Percentiles rank a stretch among this genome's conserved stretches.
phyloP scores from a whole-genome alignment of 2,329 filamentous ascomycete genomes.

The Hypoxylon sp. region DNA sequence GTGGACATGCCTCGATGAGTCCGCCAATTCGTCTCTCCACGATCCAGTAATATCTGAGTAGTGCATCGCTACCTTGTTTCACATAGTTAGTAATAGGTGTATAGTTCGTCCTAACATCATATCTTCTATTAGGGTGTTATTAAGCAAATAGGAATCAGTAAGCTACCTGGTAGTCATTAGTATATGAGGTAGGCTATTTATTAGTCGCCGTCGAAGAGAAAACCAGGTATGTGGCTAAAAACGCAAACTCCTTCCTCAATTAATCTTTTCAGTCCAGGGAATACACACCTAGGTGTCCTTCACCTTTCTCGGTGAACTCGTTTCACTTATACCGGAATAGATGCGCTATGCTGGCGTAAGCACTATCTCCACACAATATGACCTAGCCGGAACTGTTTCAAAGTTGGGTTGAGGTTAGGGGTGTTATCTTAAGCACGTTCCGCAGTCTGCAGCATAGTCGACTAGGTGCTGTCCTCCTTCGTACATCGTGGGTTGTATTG shows the following conservation, averaged over 20 bases:
- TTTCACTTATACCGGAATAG: conserved; percentile 13
- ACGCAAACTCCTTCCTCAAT: background rate
- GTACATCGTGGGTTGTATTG: background rate
- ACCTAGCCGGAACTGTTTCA: conserved; percentile 5
- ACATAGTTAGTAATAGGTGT: conserved; percentile 4
- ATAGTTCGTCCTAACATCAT: background rate
- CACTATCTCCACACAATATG: conserved; percentile 10
- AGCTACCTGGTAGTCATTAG: background rate
- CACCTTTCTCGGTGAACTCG: conserved; percentile 7
- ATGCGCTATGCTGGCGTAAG: conserved; percentile 16
- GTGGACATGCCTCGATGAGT: conserved; percentile 10
- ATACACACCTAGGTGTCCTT: conserved; percentile 6
- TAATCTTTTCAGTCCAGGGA: background rate
- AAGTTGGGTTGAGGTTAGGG: background rate
- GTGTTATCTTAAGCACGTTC: background rate
- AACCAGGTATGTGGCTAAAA: background rate
- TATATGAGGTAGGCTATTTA: too few species aligned
- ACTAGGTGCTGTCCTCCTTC: background rate
- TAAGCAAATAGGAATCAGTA: background rate
- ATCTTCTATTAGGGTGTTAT: background rate
- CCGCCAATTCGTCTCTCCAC: background rate
- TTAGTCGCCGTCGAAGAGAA: background rate
- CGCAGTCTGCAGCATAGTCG: background rate
- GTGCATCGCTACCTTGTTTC: background rate
- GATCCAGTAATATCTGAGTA: conserved; percentile 10